Percentiles rank a stretch among this genome's conserved stretches.
Evolutionary conservation across 202 grass and related monocot genomes (phyloP).

Genomic region (Zizania palustris): DNA sequence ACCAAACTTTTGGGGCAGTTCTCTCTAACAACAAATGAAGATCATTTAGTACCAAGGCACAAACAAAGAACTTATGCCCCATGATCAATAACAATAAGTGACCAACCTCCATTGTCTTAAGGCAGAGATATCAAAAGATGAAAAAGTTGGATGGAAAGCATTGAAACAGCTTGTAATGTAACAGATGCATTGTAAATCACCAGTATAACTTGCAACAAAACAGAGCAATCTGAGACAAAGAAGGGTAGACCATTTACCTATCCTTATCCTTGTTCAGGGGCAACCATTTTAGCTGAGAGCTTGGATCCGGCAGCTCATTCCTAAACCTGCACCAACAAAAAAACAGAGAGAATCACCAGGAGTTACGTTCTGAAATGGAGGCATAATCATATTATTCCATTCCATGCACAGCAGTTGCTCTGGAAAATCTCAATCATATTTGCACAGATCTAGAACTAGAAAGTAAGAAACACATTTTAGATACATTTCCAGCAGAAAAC

Average conservation of each 20-base stretch:
- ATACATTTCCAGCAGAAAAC: not conserved
- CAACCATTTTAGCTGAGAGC: conserved; percentile 79
- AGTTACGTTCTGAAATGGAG: conserved; percentile 25
- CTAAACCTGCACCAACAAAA: conserved; percentile 73
- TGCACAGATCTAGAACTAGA: not conserved
- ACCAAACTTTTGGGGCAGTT: not conserved
- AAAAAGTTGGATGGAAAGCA: conserved; percentile 25
- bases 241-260: conserved; percentile 52
- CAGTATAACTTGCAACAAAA: conserved; percentile 12
- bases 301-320: conserved; percentile 95
- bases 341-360: conserved; percentile 23
- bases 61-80: not conserved
- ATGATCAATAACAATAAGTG: conserved; percentile 16
- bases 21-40: conserved; percentile 1
- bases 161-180: conserved; percentile 27
- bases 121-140: conserved; percentile 20
- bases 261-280: conserved; percentile 93
- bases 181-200: conserved; percentile 16
- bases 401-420: conserved; percentile 29
- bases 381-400: conserved; percentile 8
- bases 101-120: not conserved
- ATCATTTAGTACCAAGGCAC: not conserved
- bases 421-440: conserved; percentile 10
- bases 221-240: conserved; percentile 23
- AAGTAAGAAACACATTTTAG: conserved; percentile 16